Conservation (phyloP, 306 rosid species). For the Bauhinia variegata region DNA sequence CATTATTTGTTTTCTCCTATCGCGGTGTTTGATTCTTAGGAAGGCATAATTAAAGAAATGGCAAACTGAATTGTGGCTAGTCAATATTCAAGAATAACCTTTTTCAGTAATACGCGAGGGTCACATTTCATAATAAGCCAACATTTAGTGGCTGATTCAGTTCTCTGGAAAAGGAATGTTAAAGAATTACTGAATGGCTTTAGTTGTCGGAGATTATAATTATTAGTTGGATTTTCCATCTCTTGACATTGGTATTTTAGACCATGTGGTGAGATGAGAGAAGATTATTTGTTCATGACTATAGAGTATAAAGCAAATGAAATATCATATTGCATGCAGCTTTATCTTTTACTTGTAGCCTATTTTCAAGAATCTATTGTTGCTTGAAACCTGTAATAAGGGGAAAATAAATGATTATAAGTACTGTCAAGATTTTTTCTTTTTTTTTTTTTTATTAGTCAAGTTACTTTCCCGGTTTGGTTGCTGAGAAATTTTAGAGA, state of each 20-base stretch:
- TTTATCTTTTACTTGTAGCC: not conserved
- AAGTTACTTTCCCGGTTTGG: conserved; percentile 20
- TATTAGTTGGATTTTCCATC: not conserved
- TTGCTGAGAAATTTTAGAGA: conserved; percentile 38
- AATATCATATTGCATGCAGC: not conserved
- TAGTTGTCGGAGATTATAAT: not conserved
- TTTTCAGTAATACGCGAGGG: not conserved
- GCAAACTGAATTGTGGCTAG: not conserved
- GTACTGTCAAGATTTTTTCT: not conserved
- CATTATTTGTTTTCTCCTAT: not conserved
- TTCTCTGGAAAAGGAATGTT: not conserved
- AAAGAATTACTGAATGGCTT: not conserved
- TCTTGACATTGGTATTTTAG: not conserved
- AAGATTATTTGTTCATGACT: not conserved
- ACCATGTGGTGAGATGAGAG: not conserved
- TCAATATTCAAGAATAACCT: not conserved
- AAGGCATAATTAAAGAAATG: not conserved
- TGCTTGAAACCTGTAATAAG: not conserved
- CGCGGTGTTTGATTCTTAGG: not conserved
- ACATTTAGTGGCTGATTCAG: not conserved
- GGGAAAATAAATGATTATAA: not conserved
- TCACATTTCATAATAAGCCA: not conserved
- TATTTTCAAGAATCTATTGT: not conserved
- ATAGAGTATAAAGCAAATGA: not conserved
- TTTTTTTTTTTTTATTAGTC: not conserved